phyloP scores from a whole-genome alignment of 2,329 filamentous ascomycete species.

The Claviceps capensis region DNA sequence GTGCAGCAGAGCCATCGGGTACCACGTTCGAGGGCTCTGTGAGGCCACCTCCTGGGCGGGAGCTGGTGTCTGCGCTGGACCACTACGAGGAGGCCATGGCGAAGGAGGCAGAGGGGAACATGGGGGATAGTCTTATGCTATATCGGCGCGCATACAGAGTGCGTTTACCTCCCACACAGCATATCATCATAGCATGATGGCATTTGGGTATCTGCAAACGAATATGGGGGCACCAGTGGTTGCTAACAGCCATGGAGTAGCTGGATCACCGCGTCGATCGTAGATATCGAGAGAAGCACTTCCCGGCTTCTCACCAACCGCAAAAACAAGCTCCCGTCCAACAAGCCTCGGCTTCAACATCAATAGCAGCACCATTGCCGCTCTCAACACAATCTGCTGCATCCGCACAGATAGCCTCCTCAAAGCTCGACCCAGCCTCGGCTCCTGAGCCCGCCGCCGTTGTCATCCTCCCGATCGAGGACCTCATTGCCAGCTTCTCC shows the following conservation, averaged over 20 bases:
- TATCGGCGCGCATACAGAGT: constrained; percentile 88
- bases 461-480: constrained; percentile 41
- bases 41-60: constrained; percentile 12
- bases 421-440: not conserved
- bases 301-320: constrained; percentile 36
- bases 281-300: constrained; percentile 83
- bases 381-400: not conserved
- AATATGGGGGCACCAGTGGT: too few species aligned
- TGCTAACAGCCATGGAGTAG: constrained; percentile 24
- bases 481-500: constrained; percentile 68
- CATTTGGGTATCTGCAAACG: too few species aligned
- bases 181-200: too few species aligned
- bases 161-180: constrained; percentile 5
- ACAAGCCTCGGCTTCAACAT: constrained; percentile 10
- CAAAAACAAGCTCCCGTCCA: constrained; percentile 29
- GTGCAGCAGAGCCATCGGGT: constrained; percentile 3
- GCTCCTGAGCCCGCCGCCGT: constrained; percentile 7
- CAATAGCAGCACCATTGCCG: not conserved
- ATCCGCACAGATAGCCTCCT: not conserved
- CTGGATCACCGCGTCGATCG: constrained; percentile 77
- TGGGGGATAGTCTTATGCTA: constrained; percentile 76
- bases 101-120: constrained; percentile 68
- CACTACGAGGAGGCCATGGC: constrained; percentile 88
- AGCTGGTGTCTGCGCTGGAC: constrained; percentile 69
- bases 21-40: constrained; percentile 8